These are phyloP conservation scores for Sporobolomyces roseus DNA, from an alignment of 768 basidiomycete species.

Conservation along the genomic window DNA sequence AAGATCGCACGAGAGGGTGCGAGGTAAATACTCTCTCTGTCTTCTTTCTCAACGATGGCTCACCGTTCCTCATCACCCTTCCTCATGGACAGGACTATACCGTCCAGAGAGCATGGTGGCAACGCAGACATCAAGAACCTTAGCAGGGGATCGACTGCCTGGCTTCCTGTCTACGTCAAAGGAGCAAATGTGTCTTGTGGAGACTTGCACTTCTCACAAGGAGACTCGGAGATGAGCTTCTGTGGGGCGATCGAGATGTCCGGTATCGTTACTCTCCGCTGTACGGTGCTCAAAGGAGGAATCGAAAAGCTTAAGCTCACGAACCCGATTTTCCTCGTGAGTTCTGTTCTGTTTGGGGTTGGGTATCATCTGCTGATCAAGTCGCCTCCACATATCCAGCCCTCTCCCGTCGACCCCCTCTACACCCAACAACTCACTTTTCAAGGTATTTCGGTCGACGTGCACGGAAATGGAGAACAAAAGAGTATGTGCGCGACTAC, in stretches of 20 bases:
- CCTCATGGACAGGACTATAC: constrained; percentile 69
- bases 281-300: constrained; percentile 69
- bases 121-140: constrained; percentile 59
- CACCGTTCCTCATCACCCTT: too few species aligned
- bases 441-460: constrained; percentile 65
- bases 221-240: constrained; percentile 56
- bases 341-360: constrained; percentile 25
- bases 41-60: too few species aligned
- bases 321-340: constrained; percentile 69
- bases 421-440: constrained; percentile 74
- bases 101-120: constrained; percentile 76
- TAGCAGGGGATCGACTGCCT: constrained; percentile 53
- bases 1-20: constrained; percentile 65
- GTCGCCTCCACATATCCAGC: constrained; percentile 50
- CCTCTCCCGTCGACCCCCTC: constrained; percentile 68
- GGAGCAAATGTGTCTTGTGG: constrained; percentile 75
- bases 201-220: constrained; percentile 74
- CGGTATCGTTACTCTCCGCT: constrained; percentile 67
- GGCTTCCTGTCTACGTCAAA: constrained; percentile 71
- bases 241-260: constrained; percentile 70
- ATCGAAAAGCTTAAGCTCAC: constrained; percentile 68
- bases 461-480: constrained; percentile 63
- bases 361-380: not conserved
- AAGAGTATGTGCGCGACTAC: constrained; percentile 72
- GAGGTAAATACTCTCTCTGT: too few species aligned